Evolutionary conservation across 805 yeast species (phyloP), one percentile per base, ranked within the genome.

Genomic region (Helenozyma baotianmanensis): DNA sequence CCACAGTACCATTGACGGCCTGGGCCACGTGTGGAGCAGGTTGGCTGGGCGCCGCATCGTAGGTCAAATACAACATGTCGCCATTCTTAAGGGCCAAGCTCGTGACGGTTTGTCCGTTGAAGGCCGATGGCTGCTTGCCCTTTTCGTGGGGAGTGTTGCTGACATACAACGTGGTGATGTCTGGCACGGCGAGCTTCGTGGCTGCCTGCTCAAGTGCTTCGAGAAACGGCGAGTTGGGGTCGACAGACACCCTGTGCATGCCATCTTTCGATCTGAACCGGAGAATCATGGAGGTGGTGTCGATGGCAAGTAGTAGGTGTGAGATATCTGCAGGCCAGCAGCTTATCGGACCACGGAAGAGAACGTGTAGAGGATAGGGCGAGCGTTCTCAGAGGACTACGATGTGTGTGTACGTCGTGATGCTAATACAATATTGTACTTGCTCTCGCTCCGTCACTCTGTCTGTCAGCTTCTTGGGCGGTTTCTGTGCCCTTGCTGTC

Each of bases 231-330:
- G 65, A 68, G 1, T 47, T 29, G 3, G 64, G 58, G 16, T 75
- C 76, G 18, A 74, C 76, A 16, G 62, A 54, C 22, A 84, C 71
- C 34, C 97, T 72, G 53, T 76, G 77, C 74, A 78, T 81, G 7
- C 97, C 97, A 45, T 84, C 83, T 50, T 76, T 85, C 18, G 92
- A 70, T 51, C 96, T 73, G 59, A 92, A 86, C 50, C 98, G 62
- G 45, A 89, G 52, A 35, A 63, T 58, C 59, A 43, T 45, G 25
- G 30, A 36, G 30, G 31, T n/a, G n/a, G n/a, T n/a, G n/a, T n/a
- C n/a, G n/a, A n/a, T n/a, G n/a, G n/a, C n/a, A n/a, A 8, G 25
- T 8, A 23, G 11, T 14, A 23, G 25, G 11, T 23, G 25, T n/a
- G 6, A 10, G n/a, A n/a, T n/a, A n/a, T n/a, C n/a, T n/a, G n/a